Evolutionary conservation across 23 red algal species (phyloP).

Genomic region (Agarophyton chilense): DNA sequence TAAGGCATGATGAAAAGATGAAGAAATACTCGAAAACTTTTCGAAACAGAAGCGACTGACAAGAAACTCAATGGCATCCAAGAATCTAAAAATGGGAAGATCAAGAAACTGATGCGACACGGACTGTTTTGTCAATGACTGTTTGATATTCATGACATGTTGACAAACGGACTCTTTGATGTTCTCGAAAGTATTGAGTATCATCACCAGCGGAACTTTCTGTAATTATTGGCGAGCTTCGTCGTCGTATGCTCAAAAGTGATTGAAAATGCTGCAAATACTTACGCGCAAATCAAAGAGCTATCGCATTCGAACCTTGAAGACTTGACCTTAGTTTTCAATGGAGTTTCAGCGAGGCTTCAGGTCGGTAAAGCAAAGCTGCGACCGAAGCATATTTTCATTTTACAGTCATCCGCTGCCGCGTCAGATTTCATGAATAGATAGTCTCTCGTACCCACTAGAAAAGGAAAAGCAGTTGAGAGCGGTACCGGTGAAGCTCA

Average conservation of each 20-base stretch:
- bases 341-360: slow-evolving; percentile 40
- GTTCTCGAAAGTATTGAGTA: slow-evolving; percentile 38
- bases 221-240: slow-evolving; percentile 31
- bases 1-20: slow-evolving; percentile 44
- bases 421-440: not conserved
- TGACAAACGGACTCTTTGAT: slow-evolving; percentile 10
- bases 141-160: slow-evolving; percentile 44
- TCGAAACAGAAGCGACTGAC: slow-evolving; percentile 10
- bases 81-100: not conserved
- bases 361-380: slow-evolving; percentile 44
- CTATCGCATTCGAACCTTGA: slow-evolving; percentile 29
- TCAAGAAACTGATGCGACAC: slow-evolving; percentile 21
- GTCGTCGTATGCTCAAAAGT: slow-evolving; percentile 48
- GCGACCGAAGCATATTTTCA: slow-evolving; percentile 49
- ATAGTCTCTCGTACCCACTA: not conserved
- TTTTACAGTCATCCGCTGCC: not conserved
- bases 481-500: not conserved
- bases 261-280: slow-evolving; percentile 39
- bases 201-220: slow-evolving; percentile 28
- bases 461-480: not conserved
- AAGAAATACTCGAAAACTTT: slow-evolving; percentile 36
- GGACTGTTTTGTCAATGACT: slow-evolving; percentile 56
- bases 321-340: slow-evolving; percentile 35
- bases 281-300: slow-evolving; percentile 11
- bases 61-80: slow-evolving; percentile 25